phyloP scores from a whole-genome alignment of 495 filamentous ascomycete genomes.

The Durotheca rogersii region DNA sequence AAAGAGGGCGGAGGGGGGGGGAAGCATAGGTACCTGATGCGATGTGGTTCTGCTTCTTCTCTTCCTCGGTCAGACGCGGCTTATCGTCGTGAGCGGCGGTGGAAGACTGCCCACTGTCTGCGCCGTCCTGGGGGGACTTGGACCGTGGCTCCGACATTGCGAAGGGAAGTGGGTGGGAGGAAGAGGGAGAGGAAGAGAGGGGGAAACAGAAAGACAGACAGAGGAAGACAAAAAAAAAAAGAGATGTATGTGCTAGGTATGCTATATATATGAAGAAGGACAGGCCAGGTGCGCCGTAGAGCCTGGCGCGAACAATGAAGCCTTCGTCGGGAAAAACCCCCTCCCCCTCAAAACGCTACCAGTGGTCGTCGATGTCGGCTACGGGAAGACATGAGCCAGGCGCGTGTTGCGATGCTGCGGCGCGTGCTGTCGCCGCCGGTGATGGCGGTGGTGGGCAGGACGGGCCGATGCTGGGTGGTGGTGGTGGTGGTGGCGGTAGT shows the following conservation, averaged over 20 bases:
- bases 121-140: conserved; percentile 33
- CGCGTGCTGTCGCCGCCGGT: no score
- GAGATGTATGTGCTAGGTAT: not conserved
- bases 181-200: not conserved
- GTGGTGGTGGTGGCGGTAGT: conserved; percentile 14
- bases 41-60: conserved; percentile 92
- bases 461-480: conserved; percentile 9
- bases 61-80: conserved; percentile 77
- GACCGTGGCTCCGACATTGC: conserved; percentile 32
- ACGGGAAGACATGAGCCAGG: conserved; percentile 29
- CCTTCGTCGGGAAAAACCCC: no score
- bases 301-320: no score
- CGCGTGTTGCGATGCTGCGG: no score
- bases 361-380: conserved; percentile 12
- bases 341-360: conserved; percentile 21
- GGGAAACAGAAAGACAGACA: not conserved
- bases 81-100: conserved; percentile 49
- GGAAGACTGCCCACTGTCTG: conserved; percentile 11
- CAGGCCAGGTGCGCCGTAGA: no score
- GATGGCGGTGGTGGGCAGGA: conserved; percentile 11
- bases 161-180: not conserved
- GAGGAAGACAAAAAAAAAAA: not conserved
- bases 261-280: not conserved
- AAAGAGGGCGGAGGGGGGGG: not conserved
- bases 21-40: conserved; percentile 53